A percentile compares a stretch with the other conserved stretches of the same genome.
Conservation (phyloP, 164 flowering plant genomes). For the Stephania japonica region DNA sequence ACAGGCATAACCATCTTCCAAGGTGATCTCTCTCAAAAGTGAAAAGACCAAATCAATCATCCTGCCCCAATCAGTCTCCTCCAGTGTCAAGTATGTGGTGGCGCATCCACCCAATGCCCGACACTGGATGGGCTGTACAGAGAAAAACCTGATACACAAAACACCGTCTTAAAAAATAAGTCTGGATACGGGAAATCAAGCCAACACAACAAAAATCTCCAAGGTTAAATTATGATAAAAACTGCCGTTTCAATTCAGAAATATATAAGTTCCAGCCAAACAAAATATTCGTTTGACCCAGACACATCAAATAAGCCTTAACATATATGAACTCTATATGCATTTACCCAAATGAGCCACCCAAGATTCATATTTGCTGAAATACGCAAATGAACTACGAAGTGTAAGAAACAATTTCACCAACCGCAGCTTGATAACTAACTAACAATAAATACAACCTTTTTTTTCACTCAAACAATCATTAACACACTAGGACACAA, state of each 20-base stretch:
- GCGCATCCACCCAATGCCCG: not conserved
- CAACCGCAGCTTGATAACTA: not conserved
- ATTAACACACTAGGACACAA: not conserved
- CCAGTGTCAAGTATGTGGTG: conserved; percentile 1
- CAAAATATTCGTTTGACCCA: not conserved
- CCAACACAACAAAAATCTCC: not conserved
- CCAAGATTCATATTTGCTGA: not conserved
- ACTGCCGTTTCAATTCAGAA: not conserved
- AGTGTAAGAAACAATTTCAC: not conserved
- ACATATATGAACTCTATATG: not conserved
- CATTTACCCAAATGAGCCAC: not conserved
- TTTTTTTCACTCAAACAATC: not conserved
- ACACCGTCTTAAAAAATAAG: not conserved
- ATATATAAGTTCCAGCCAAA: not conserved
- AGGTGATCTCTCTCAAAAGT: conserved; percentile 27
- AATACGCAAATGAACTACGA: not conserved
- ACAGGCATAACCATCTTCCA: conserved; percentile 26
- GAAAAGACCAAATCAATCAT: conserved; percentile 34
- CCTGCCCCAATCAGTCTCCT: conserved; percentile 7
- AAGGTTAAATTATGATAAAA: not conserved
- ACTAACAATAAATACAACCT: not conserved
- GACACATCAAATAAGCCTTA: not conserved
- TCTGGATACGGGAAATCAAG: not conserved
- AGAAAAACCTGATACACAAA: conserved; percentile 9
- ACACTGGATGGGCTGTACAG: not conserved